Evolutionary conservation across 345 rosid species (phyloP).

Genomic region (Citrus maxima): DNA sequence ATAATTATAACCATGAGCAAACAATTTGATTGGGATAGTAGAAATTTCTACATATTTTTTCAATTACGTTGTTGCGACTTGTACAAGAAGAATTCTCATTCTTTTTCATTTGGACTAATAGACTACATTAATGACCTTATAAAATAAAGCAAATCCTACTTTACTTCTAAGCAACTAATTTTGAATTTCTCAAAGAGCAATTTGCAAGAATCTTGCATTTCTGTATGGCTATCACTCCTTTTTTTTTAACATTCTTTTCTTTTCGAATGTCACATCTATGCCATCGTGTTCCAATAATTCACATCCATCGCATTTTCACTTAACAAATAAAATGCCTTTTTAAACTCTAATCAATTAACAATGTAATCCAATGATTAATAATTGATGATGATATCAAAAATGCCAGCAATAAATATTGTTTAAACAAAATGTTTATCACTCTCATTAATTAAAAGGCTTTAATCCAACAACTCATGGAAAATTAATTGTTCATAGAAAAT

Average conservation of each 20-base stretch:
- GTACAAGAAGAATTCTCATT: not conserved
- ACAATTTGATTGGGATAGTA: not conserved
- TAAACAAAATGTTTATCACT: not conserved
- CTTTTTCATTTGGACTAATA: not conserved
- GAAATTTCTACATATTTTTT: not conserved
- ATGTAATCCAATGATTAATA: not conserved
- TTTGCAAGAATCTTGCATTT: not conserved
- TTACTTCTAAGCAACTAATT: not conserved
- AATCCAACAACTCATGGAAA: not conserved
- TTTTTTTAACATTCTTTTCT: not conserved
- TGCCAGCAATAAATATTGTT: not conserved
- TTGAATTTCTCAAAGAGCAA: not conserved
- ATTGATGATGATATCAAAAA: not conserved
- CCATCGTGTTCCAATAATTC: not conserved
- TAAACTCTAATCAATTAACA: not conserved
- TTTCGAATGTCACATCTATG: not conserved
- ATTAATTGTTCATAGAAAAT: not conserved
- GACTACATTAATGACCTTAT: not conserved
- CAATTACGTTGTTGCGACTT: not conserved
- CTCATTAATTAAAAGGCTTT: not conserved
- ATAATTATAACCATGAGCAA: not conserved
- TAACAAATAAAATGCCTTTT: no score
- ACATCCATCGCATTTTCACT: not conserved
- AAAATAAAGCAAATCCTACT: not conserved
- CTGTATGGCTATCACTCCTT: not conserved